These are phyloP conservation scores for Porphyrellus sp. DNA, from an alignment of 1,284 basidiomycete species.

Conservation along the genomic window DNA sequence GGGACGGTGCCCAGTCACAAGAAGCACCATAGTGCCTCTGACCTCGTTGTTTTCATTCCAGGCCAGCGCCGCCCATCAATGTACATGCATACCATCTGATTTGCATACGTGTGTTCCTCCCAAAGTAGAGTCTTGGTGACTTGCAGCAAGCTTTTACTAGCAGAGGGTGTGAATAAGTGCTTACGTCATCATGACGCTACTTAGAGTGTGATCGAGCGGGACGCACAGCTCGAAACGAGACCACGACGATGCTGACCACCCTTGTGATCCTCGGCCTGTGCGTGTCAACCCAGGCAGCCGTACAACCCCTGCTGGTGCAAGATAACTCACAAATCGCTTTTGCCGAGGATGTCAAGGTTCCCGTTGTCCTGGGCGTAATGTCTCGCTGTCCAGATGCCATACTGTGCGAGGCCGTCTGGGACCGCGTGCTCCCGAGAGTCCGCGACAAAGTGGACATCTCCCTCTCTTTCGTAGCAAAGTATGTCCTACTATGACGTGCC, in stretches of 20 bases:
- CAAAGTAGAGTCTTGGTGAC: constrained; percentile 3
- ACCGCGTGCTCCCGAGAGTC: constrained; percentile 64
- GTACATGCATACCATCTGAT: constrained; percentile 13
- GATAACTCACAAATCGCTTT: constrained; percentile 18
- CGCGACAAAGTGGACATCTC: constrained; percentile 66
- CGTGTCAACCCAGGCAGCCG: constrained; percentile 14
- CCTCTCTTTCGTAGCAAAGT: constrained; percentile 75
- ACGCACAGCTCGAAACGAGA: constrained; percentile 9
- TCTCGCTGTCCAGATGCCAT: constrained; percentile 76
- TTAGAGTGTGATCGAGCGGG: constrained; percentile 1
- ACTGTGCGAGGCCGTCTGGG: constrained; percentile 75
- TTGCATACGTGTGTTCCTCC: constrained; percentile 14
- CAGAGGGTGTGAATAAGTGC: neutral
- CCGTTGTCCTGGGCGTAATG: constrained; percentile 69
- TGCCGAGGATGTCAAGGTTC: constrained; percentile 46
- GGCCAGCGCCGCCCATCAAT: constrained; percentile 11
- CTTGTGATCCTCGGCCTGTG: constrained; percentile 21
- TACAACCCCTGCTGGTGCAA: constrained; percentile 31
- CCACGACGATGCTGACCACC: constrained; percentile 27
- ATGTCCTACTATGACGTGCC: constrained; percentile 9
- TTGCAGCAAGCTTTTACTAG: neutral
- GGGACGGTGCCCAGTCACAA: constrained; percentile 52
- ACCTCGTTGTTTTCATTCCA: constrained; percentile 35
- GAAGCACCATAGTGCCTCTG: constrained; percentile 33
- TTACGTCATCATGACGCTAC: constrained; percentile 34